Evolutionary conservation across 225 moss, liverwort and hornwort genomes (phyloP).

Genomic region (Bryoerythrophyllum caledonicum): DNA sequence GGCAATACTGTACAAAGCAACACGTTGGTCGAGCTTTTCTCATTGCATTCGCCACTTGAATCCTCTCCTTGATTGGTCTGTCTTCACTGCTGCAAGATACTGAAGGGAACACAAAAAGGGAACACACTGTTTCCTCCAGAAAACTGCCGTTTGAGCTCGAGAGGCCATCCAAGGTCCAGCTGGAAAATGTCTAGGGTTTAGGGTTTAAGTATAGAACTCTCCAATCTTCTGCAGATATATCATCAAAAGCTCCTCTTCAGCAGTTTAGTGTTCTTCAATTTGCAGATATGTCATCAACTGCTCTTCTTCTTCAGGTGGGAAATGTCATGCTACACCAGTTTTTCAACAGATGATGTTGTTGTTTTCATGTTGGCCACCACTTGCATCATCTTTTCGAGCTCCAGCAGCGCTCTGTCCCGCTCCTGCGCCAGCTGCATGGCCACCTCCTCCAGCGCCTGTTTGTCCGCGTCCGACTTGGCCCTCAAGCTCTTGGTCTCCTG

Average conservation of each 20-base stretch:
- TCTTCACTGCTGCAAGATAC: conserved; percentile 21
- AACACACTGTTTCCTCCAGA: not conserved
- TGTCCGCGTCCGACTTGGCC: conserved; percentile 42
- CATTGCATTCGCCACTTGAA: not conserved
- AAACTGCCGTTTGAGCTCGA: not conserved
- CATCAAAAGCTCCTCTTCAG: no score
- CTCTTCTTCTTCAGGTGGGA: no score
- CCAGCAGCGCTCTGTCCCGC: conserved; percentile 64
- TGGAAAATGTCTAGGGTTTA: no score
- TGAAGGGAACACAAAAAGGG: not conserved
- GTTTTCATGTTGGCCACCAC: conserved; percentile 32
- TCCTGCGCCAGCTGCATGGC: conserved; percentile 68
- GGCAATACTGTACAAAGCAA: not conserved
- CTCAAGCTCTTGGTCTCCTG: conserved; percentile 46
- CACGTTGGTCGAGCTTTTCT: not conserved
- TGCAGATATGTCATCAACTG: no score
- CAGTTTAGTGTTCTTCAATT: no score
- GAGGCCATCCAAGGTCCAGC: no score
- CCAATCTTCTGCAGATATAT: no score
- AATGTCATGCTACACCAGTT: conserved; percentile 34
- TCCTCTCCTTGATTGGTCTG: not conserved
- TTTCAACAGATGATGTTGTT: conserved; percentile 41
- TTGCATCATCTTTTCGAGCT: conserved; percentile 66
- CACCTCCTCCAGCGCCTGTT: conserved; percentile 67
- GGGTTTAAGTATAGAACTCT: no score